A percentile compares a stretch with the other conserved stretches of the same genome.
Evolutionary conservation across 768 basidiomycete genomes (phyloP).

Genomic region (Mycena indigotica): DNA sequence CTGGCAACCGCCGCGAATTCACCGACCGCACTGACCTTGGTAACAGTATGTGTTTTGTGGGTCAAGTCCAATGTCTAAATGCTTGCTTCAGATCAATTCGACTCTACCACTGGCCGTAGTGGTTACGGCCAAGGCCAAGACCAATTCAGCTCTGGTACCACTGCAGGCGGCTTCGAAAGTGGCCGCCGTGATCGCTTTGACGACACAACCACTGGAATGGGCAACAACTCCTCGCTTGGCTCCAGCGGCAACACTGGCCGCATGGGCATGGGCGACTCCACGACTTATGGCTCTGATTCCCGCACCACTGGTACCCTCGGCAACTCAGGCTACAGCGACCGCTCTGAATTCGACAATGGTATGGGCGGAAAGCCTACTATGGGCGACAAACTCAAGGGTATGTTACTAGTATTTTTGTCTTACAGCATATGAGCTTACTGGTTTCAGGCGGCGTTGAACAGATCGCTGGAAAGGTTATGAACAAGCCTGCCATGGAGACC

Average conservation of each 20-base stretch:
- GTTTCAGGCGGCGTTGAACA: constrained; percentile 14
- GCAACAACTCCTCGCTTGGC: not conserved
- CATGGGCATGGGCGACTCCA: constrained; percentile 1
- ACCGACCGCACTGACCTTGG: not conserved
- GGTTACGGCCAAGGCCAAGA: not conserved
- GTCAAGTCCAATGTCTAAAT: not conserved
- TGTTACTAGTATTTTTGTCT: not conserved
- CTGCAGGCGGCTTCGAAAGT: constrained; percentile 4
- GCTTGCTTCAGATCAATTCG: not conserved
- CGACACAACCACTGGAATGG: constrained; percentile 4
- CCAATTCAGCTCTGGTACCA: constrained; percentile 6
- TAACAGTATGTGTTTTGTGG: not conserved
- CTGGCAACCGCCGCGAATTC: not conserved
- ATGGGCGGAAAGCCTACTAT: constrained; percentile 4
- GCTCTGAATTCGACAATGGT: not conserved
- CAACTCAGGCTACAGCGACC: not conserved
- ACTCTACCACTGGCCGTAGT: not conserved
- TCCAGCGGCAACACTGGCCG: not conserved
- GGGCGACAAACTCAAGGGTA: constrained; percentile 17
- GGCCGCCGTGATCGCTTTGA: constrained; percentile 10
- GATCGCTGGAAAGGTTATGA: constrained; percentile 8
- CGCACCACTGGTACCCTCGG: not conserved
- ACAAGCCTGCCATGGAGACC: constrained; percentile 10
- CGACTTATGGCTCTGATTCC: not conserved
- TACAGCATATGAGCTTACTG: not conserved